These are phyloP conservation scores for Pseudomicrostroma phylloplanum DNA, from an alignment of 1,284 basidiomycete genomes.

Conservation along the genomic window DNA sequence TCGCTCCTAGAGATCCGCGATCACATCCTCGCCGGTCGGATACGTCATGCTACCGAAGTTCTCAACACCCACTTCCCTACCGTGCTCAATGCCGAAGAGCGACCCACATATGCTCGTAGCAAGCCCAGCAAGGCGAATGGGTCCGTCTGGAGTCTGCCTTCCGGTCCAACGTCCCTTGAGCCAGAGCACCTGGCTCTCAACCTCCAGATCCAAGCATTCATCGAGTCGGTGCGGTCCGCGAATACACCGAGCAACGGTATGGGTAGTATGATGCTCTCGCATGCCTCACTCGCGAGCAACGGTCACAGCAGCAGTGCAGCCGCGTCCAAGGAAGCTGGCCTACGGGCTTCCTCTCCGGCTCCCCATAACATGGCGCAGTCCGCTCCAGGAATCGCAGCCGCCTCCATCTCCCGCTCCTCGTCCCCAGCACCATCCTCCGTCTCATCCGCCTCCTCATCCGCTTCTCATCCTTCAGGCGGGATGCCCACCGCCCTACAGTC, in stretches of 20 bases:
- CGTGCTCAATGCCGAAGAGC: conserved; percentile 26
- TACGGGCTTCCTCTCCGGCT: background rate
- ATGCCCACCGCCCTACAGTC: background rate
- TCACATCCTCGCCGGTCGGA: conserved; percentile 63
- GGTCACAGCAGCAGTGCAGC: background rate
- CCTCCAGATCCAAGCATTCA: conserved; percentile 72
- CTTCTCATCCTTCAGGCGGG: conserved; percentile 9
- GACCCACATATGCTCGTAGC: background rate
- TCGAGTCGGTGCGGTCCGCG: conserved; percentile 67
- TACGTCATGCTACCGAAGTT: conserved; percentile 64
- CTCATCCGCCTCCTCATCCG: conserved; percentile 16
- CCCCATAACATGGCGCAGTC: conserved; percentile 12
- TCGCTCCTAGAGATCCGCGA: conserved; percentile 59
- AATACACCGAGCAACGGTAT: conserved; percentile 4
- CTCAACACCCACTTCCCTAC: conserved; percentile 55
- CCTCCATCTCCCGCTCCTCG: conserved; percentile 24
- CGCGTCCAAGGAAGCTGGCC: background rate
- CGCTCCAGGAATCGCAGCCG: conserved; percentile 24
- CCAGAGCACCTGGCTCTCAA: conserved; percentile 71
- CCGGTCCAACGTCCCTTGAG: conserved; percentile 53
- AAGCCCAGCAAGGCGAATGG: conserved; percentile 1
- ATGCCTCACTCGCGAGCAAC: conserved; percentile 1
- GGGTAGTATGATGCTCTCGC: conserved; percentile 5
- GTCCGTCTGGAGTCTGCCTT: background rate
- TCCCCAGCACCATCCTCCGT: conserved; percentile 29